Evolutionary conservation across 371 early-diverging fungal genomes (phyloP), one percentile per base, ranked within the genome.

Genomic region (Lichtheimia corymbifera): DNA sequence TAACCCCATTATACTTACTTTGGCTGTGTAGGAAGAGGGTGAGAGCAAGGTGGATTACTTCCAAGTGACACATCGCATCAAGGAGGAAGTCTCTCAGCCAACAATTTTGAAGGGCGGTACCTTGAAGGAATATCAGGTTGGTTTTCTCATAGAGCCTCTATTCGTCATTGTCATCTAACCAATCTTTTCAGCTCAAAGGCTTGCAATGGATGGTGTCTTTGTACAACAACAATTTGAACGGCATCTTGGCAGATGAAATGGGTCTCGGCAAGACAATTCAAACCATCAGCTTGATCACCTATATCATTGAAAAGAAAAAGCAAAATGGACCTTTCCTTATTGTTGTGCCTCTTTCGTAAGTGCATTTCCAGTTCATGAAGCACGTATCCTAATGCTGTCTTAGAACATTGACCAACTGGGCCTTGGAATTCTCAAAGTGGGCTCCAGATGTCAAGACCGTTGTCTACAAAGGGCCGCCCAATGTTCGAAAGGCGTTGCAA

Each of bases 161-260:
- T 47, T 47, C 14, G 6, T 47, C 9, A 2, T n/a, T 5, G 4
- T 1, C 5, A 47, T 47, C n/a, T 18, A 11, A n/a, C 47, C 47
- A 0, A 22, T n/a, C n/a, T 17, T 17, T 22, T n/a, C 52, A 68
- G 75, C 58, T 98, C 67, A 95, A 94, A 69, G 99, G 99, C 50
- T 81, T 99, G 2, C 92, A 99, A 79, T 99, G 99, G 99, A 95
- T 99, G 91, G 88, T 95, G 7, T 95, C 96, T 9, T 77, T 99
- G 40, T 98, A 97, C 81, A 96, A 97, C 71, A 98, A 97, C 68
- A 82, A 91, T 41, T 77, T 96, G 62, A 96, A 96, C 70, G 99
- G 99, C 41, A 99, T 99, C 57, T 70, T 99, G 63, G 98, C 99
- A 3, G 99, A 99, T 76, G 99, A 99, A 79, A 99, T 99, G 99